Percentiles rank a stretch among this genome's conserved stretches.
phyloP scores from a whole-genome alignment of 1,139 yeast genomes.

The Pichia terricola region DNA sequence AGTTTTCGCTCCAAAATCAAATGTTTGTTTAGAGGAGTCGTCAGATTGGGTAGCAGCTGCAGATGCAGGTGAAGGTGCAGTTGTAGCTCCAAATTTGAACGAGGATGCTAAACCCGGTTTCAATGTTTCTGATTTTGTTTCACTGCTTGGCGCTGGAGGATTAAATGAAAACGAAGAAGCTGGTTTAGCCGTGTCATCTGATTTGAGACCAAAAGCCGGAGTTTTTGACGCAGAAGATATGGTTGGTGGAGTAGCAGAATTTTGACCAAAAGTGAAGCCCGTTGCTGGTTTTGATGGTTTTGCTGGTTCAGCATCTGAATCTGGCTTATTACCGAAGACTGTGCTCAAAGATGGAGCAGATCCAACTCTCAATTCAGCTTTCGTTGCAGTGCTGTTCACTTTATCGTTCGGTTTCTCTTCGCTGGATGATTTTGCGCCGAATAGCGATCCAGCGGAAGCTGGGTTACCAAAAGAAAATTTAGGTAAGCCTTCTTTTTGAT shows the following conservation, averaged over 20 bases:
- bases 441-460: too few relatives aligned
- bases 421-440: too few relatives aligned
- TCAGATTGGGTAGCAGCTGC: background rate
- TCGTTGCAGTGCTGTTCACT: too few relatives aligned
- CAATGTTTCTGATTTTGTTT: background rate
- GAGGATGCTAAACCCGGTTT: background rate
- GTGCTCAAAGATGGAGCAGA: too few relatives aligned
- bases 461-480: too few relatives aligned
- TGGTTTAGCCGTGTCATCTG: background rate
- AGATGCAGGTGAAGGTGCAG: background rate
- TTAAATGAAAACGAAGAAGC: background rate
- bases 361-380: too few relatives aligned
- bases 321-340: background rate
- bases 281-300: background rate
- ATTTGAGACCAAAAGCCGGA: background rate
- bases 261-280: conserved; percentile 1
- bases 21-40: background rate
- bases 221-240: background rate
- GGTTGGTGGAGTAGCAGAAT: background rate
- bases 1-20: background rate
- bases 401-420: too few relatives aligned
- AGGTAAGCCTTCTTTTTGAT: too few relatives aligned
- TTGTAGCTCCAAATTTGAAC: background rate
- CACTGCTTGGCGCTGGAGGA: background rate
- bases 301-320: background rate